Evolutionary conservation across 140 eudicot species (phyloP).

Genomic region (Erigeron philadelphicus): DNA sequence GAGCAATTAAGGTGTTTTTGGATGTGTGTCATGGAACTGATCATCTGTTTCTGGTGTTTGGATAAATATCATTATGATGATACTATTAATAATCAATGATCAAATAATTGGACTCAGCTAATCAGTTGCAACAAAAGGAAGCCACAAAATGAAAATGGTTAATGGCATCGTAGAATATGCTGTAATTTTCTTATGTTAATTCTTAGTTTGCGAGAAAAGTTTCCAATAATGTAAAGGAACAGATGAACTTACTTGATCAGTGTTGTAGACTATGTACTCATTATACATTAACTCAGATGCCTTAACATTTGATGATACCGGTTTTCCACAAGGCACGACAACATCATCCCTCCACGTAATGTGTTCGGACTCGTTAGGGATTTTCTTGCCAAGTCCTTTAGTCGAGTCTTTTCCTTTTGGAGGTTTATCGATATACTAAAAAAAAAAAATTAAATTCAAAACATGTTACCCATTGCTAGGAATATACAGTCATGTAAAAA

Average conservation of each 20-base stretch:
- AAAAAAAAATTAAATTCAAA: neutral
- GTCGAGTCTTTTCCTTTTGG: slow-evolving; percentile 98
- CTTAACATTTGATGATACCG: slow-evolving; percentile 69
- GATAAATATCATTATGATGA: no score
- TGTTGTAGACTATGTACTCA: slow-evolving; percentile 85
- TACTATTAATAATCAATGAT: no score
- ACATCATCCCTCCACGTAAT: slow-evolving; percentile 85
- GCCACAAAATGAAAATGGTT: neutral
- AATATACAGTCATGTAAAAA: no score
- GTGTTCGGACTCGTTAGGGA: slow-evolving; percentile 64
- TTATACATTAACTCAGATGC: slow-evolving; percentile 77
- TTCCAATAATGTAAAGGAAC: neutral
- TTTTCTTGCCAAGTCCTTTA: slow-evolving; percentile 85
- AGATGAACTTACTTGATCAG: slow-evolving; percentile 71
- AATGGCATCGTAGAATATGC: neutral
- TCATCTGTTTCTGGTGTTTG: no score
- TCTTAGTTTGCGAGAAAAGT: neutral
- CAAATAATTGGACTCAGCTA: no score
- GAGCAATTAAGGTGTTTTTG: neutral
- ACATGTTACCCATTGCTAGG: no score
- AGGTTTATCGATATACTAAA: slow-evolving; percentile 85
- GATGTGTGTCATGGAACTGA: neutral
- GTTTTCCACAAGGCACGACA: slow-evolving; percentile 91
- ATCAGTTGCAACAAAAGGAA: neutral
- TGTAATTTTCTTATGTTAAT: neutral